These are phyloP conservation scores for Astrephomene gubernaculifera DNA, from an alignment of 139 green algal species.

Conservation along the genomic window DNA sequence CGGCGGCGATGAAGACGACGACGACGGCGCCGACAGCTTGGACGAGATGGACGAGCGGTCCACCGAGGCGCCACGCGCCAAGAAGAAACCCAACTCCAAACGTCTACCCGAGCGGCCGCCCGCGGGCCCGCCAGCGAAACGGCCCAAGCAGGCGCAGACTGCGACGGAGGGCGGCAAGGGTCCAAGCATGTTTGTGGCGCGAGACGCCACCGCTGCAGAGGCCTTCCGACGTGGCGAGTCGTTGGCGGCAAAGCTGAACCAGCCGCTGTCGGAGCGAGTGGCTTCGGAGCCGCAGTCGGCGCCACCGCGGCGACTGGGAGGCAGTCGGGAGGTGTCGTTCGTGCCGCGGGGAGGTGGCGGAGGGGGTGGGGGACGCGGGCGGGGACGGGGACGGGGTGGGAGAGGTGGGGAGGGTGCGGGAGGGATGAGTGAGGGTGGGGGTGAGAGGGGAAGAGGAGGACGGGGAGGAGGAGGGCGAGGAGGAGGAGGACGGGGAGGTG, in stretches of 20 bases:
- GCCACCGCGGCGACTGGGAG: conserved; percentile 53
- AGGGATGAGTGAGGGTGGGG: not conserved
- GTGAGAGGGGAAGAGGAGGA: conserved; percentile 25
- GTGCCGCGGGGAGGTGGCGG: conserved; percentile 48
- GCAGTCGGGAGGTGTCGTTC: conserved; percentile 79
- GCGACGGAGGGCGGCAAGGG: not conserved
- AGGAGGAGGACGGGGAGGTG: not conserved
- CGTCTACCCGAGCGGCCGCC: not conserved
- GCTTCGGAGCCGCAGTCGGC: conserved; percentile 2
- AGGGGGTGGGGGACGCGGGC: not conserved
- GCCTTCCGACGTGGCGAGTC: conserved; percentile 75
- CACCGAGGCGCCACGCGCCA: not conserved
- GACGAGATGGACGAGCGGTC: conserved; percentile 41
- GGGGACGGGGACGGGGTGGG: not conserved
- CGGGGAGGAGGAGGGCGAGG: conserved; percentile 12
- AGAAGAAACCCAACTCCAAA: not conserved
- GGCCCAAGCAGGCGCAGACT: not conserved
- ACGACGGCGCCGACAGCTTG: conserved; percentile 8
- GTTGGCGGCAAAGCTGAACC: conserved; percentile 54
- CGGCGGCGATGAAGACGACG: not conserved
- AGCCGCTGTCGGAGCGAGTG: conserved; percentile 71
- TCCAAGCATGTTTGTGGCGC: conserved; percentile 81
- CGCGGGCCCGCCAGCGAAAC: conserved; percentile 33
- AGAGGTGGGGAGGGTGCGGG: not conserved
- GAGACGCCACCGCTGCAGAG: conserved; percentile 69